Evolutionary conservation across 2,329 filamentous ascomycete species (phyloP).

Genomic region (Claviceps sp.): DNA sequence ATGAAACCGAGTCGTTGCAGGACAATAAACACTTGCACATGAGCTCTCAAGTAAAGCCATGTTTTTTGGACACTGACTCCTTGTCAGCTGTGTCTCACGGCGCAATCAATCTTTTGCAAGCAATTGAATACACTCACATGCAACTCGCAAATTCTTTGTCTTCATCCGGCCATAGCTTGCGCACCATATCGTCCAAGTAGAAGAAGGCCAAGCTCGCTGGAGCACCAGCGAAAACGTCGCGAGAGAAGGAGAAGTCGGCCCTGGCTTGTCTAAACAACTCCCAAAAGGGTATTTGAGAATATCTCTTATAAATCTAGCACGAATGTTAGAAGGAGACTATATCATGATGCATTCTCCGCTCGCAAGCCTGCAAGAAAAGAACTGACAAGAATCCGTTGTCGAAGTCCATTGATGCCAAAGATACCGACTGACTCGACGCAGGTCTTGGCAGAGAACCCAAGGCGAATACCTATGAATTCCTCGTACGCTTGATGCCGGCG

Average conservation of each 20-base stretch:
- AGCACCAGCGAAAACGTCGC: conserved; percentile 20
- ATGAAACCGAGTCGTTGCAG: conserved; percentile 38
- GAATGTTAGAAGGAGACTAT: background rate
- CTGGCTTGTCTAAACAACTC: conserved; percentile 22
- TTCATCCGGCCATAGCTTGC: conserved; percentile 13
- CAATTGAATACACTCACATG: conserved; percentile 13
- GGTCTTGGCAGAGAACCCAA: conserved; percentile 19
- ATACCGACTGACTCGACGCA: conserved; percentile 29
- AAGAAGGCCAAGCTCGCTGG: conserved; percentile 16
- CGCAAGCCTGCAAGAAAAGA: background rate
- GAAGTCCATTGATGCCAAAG: conserved; percentile 39
- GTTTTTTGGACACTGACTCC: conserved; percentile 15
- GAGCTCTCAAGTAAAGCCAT: conserved; percentile 31
- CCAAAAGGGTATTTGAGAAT: conserved; percentile 35
- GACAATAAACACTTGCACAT: conserved; percentile 38
- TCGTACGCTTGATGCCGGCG: conserved; percentile 34
- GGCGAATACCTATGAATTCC: conserved; percentile 28
- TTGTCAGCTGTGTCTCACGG: conserved; percentile 5
- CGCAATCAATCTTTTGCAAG: no score
- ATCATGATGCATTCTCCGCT: no score
- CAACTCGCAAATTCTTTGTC: conserved; percentile 11
- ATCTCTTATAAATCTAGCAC: conserved; percentile 35
- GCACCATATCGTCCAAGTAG: conserved; percentile 16
- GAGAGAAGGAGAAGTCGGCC: conserved; percentile 16
- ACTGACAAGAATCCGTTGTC: conserved; percentile 40